phyloP scores from a whole-genome alignment of 305 asterid species.

The Euphrasia arctica region DNA sequence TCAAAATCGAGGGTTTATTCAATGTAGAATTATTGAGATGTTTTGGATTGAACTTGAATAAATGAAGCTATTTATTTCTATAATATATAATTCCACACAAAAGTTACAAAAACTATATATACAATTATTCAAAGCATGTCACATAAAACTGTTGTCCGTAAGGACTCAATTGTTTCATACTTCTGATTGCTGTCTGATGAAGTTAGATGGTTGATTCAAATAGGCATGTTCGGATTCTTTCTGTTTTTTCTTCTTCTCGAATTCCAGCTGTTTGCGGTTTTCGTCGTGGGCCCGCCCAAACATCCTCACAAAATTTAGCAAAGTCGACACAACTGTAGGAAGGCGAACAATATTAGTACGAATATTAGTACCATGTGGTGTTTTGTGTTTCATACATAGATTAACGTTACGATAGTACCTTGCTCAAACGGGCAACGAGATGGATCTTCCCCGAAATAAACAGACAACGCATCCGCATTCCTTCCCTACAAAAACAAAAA shows the following conservation, averaged over 20 bases:
- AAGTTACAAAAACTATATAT: too few species aligned
- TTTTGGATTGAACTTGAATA: too few species aligned
- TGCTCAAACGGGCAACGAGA: slow-evolving; percentile 86
- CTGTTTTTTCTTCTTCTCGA: slow-evolving; percentile 70
- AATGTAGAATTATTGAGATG: background rate
- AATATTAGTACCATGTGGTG: background rate
- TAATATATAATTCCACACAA: too few species aligned
- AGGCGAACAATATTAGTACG: background rate
- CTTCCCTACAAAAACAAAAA: slow-evolving; percentile 48
- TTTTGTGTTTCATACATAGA: too few species aligned
- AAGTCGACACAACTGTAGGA: slow-evolving; percentile 63
- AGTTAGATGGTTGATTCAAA: slow-evolving; percentile 6
- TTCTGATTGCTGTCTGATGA: background rate
- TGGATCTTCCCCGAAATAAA: slow-evolving; percentile 87
- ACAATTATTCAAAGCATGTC: too few species aligned
- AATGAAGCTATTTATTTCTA: too few species aligned
- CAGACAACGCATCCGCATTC: slow-evolving; percentile 80
- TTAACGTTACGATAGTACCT: slow-evolving; percentile 39
- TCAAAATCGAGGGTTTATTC: slow-evolving; percentile 26
- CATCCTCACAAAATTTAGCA: slow-evolving; percentile 75
- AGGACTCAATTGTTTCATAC: too few species aligned
- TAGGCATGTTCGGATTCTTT: slow-evolving; percentile 46
- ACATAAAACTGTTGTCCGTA: too few species aligned
- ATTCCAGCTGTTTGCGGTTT: slow-evolving; percentile 69
- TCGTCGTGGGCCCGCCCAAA: slow-evolving; percentile 62